Evolutionary conservation across 768 basidiomycete genomes (phyloP).

Genomic region (Suillus variegatus): DNA sequence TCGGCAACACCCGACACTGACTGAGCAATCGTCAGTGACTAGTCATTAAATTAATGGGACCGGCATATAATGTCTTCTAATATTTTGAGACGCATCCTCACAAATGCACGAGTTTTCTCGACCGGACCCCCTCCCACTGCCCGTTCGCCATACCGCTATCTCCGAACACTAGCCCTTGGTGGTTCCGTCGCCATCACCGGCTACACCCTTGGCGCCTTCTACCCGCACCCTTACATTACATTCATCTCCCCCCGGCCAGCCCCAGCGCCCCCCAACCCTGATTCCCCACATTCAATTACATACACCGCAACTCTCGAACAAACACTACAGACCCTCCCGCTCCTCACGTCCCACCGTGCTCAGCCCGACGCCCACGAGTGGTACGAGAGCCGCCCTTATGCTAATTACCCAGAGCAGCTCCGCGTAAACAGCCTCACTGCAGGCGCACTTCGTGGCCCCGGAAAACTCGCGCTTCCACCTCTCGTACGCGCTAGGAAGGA

Average conservation of each 20-base stretch:
- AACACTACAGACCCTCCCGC: slow-evolving; percentile 62
- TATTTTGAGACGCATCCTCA: slow-evolving; percentile 12
- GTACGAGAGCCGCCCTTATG: slow-evolving; percentile 82
- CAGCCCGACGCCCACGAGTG: slow-evolving; percentile 55
- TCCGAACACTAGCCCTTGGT: slow-evolving; percentile 22
- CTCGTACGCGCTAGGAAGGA: slow-evolving; percentile 74
- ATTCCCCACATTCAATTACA: slow-evolving; percentile 57
- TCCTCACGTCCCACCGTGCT: slow-evolving; percentile 53
- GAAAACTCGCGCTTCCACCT: slow-evolving; percentile 79
- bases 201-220: slow-evolving; percentile 62
- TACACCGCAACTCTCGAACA: slow-evolving; percentile 65
- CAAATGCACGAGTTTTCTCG: slow-evolving; percentile 20
- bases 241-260: slow-evolving; percentile 78
- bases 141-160: slow-evolving; percentile 7
- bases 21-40: neutral
- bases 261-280: slow-evolving; percentile 56
- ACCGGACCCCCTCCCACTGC: slow-evolving; percentile 6
- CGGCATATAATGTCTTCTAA: slow-evolving; percentile 5
- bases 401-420: slow-evolving; percentile 64
- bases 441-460: slow-evolving; percentile 85
- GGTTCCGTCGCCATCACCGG: slow-evolving; percentile 26
- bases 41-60: neutral
- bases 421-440: slow-evolving; percentile 83
- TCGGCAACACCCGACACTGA: slow-evolving; percentile 23
- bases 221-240: slow-evolving; percentile 64